phyloP scores from a whole-genome alignment of 164 flowering plant species.

The Saururus chinensis region DNA sequence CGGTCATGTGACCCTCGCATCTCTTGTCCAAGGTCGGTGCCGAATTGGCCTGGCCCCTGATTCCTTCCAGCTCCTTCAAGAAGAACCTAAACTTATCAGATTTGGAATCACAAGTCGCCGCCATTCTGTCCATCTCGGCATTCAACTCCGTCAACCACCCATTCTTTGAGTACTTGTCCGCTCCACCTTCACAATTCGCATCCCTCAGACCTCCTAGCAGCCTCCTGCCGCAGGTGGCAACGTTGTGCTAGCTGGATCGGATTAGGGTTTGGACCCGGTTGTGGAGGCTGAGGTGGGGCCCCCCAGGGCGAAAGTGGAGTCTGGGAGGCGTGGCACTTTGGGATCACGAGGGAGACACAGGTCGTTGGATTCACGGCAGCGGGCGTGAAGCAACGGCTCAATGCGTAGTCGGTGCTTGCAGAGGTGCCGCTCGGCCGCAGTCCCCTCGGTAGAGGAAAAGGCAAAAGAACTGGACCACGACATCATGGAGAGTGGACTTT shows the following conservation, averaged over 20 bases:
- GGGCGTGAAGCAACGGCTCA: conserved; percentile 61
- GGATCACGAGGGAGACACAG: conserved; percentile 19
- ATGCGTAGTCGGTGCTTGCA: conserved; percentile 81
- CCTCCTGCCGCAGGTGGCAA: conserved; percentile 53
- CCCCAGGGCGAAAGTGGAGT: conserved; percentile 56
- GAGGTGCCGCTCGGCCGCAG: conserved; percentile 87
- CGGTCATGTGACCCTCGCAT: too few species aligned
- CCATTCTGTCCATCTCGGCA: conserved; percentile 1
- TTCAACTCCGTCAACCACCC: conserved; percentile 14
- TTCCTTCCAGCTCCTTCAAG: conserved; percentile 10
- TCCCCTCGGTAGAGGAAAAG: conserved; percentile 79
- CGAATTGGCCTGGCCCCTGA: conserved; percentile 4
- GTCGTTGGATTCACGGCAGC: conserved; percentile 28
- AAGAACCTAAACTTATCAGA: conserved; percentile 2
- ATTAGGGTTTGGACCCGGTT: conserved; percentile 72
- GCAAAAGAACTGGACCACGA: too few species aligned
- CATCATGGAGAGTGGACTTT: conserved; percentile 59
- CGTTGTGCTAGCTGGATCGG: conserved; percentile 59
- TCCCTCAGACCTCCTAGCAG: conserved; percentile 50
- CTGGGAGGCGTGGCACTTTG: conserved; percentile 61
- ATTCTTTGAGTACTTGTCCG: conserved; percentile 2
- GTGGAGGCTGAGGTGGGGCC: conserved; percentile 72
- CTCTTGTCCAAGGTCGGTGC: conserved; percentile 7
- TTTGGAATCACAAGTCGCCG: conserved; percentile 1
- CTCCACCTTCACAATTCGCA: conserved; percentile 1